These are phyloP conservation scores for Mycena metata DNA, from an alignment of 768 basidiomycete genomes.

Conservation along the genomic window DNA sequence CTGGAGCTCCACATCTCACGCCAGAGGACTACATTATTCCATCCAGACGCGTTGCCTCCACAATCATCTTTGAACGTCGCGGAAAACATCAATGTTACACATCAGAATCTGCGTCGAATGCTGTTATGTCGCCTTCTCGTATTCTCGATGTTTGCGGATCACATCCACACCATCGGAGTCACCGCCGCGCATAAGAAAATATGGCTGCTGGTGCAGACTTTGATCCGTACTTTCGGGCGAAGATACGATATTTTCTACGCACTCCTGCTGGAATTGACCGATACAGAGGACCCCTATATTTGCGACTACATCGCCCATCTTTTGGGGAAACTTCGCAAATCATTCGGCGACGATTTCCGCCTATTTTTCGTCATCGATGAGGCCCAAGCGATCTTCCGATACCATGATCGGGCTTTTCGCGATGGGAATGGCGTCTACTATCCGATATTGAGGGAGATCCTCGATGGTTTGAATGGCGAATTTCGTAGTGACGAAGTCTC, in stretches of 20 bases:
- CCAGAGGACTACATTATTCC: too few species aligned
- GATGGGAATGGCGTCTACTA: background rate
- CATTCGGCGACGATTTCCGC: conserved; percentile 8
- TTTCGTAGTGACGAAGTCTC: conserved; percentile 4
- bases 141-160: conserved; percentile 3
- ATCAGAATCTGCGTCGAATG: background rate
- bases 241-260: background rate
- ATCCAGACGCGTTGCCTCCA: background rate
- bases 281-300: background rate
- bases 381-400: conserved; percentile 1
- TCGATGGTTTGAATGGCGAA: background rate
- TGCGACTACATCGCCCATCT: background rate
- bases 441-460: conserved; percentile 6
- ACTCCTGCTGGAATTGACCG: background rate
- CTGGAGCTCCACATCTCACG: background rate
- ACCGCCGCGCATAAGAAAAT: background rate
- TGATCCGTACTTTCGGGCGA: background rate
- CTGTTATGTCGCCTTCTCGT: conserved; percentile 1
- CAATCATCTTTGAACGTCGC: background rate
- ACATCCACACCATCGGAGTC: background rate
- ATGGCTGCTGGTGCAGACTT: conserved; percentile 7
- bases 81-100: background rate
- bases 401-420: background rate
- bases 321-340: background rate
- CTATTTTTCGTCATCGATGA: conserved; percentile 16